These are phyloP conservation scores for Rhodotorula glutinis DNA, from an alignment of 1,284 basidiomycete species.

Conservation along the genomic window DNA sequence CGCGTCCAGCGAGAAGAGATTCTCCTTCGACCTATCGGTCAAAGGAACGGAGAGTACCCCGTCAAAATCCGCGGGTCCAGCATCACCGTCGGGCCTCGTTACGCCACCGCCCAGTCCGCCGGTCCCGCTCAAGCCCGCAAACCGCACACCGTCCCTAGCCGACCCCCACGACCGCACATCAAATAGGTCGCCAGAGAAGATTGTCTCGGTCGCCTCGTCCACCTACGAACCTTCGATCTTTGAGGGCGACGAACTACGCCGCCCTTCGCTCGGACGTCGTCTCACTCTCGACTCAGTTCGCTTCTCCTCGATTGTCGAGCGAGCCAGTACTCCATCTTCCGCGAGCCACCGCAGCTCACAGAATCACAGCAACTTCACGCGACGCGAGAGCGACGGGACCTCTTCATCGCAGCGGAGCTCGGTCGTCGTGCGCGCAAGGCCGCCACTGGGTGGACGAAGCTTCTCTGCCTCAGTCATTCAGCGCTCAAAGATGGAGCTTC, in stretches of 20 bases:
- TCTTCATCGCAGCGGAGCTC: no score
- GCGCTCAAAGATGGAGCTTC: neutral
- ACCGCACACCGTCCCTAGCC: neutral
- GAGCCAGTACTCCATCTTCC: neutral
- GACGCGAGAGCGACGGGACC: no score
- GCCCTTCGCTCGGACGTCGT: neutral
- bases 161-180: neutral
- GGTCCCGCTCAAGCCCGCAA: neutral
- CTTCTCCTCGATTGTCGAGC: slow-evolving; percentile 5
- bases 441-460: neutral
- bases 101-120: neutral
- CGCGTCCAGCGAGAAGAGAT: neutral
- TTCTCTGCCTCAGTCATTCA: neutral
- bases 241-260: no score
- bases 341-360: neutral
- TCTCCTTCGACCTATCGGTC: neutral
- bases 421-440: neutral
- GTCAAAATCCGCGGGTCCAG: neutral
- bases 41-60: neutral
- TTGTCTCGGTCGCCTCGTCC: slow-evolving; percentile 8
- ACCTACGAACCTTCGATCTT: neutral
- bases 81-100: neutral
- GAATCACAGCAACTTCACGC: neutral
- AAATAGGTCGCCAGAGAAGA: neutral
- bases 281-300: slow-evolving; percentile 20